Evolutionary conservation across 106 monocot genomes (phyloP).

Genomic region (Dendrobium catenatum): DNA sequence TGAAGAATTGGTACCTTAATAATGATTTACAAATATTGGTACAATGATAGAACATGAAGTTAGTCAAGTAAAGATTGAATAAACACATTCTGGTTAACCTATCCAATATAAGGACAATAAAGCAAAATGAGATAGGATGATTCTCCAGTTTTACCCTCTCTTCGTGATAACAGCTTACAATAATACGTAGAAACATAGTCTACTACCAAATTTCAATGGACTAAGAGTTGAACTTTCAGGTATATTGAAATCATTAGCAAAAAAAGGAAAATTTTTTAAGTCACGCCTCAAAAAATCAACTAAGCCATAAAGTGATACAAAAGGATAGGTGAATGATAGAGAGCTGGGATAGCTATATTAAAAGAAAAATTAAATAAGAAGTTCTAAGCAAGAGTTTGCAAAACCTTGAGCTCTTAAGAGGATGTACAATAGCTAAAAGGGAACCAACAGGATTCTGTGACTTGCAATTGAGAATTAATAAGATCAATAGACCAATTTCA

Average conservation of each 20-base stretch:
- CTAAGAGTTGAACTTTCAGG: not conserved
- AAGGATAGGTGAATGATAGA: not conserved
- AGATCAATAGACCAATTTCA: not conserved
- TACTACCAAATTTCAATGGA: not conserved
- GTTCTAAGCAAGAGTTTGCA: not conserved
- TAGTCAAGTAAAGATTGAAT: not conserved
- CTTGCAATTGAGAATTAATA: not conserved
- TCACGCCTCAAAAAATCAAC: not conserved
- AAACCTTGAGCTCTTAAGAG: not conserved
- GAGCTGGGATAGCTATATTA: not conserved
- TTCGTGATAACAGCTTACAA: not conserved
- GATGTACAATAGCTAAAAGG: not conserved
- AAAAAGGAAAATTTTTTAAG: not conserved
- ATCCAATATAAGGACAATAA: not conserved
- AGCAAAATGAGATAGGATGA: not conserved
- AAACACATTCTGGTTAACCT: not conserved
- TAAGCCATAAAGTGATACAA: not conserved
- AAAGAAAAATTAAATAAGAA: not conserved
- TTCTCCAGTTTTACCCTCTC: not conserved
- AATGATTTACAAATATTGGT: constrained; percentile 1
- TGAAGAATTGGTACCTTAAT: not conserved
- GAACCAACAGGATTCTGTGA: not conserved
- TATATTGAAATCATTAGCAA: not conserved
- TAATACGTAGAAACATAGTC: not conserved
- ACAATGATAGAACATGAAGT: constrained; percentile 3